These are phyloP conservation scores for Extremus antarcticus DNA, from an alignment of 495 filamentous ascomycete species.

Conservation along the genomic window DNA sequence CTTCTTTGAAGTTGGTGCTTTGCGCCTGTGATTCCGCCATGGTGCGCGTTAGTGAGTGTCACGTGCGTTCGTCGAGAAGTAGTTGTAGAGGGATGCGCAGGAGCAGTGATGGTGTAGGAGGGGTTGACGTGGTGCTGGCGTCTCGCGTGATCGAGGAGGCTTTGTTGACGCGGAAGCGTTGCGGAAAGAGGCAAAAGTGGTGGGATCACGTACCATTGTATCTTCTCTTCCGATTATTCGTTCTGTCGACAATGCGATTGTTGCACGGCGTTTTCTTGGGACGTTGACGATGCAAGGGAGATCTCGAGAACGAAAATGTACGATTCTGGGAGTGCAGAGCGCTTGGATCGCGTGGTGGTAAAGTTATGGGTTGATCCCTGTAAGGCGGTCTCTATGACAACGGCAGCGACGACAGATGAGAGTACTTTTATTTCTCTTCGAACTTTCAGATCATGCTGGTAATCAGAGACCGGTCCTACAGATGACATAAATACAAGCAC, in stretches of 20 bases:
- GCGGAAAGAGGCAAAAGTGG: neutral
- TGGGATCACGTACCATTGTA: neutral
- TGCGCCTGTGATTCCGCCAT: slow-evolving; percentile 19
- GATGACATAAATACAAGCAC: too few relatives aligned
- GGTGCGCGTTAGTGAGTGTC: neutral
- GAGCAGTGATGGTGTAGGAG: neutral
- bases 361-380: neutral
- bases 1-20: slow-evolving; percentile 97
- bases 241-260: neutral
- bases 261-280: neutral
- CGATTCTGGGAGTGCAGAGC: neutral
- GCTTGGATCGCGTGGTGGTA: neutral
- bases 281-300: neutral
- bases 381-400: too few relatives aligned
- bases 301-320: neutral
- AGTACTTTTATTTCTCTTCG: too few relatives aligned
- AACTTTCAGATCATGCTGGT: too few relatives aligned
- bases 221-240: neutral
- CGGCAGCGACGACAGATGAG: too few relatives aligned
- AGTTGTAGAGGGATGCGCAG: neutral
- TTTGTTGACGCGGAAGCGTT: neutral
- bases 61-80: neutral
- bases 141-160: neutral
- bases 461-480: too few relatives aligned
- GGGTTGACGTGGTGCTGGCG: neutral